Percentiles rank a stretch among this genome's conserved stretches.
These are phyloP conservation scores for Ogataea sp. DNA, from an alignment of 805 yeast species.

Conservation along the genomic window DNA sequence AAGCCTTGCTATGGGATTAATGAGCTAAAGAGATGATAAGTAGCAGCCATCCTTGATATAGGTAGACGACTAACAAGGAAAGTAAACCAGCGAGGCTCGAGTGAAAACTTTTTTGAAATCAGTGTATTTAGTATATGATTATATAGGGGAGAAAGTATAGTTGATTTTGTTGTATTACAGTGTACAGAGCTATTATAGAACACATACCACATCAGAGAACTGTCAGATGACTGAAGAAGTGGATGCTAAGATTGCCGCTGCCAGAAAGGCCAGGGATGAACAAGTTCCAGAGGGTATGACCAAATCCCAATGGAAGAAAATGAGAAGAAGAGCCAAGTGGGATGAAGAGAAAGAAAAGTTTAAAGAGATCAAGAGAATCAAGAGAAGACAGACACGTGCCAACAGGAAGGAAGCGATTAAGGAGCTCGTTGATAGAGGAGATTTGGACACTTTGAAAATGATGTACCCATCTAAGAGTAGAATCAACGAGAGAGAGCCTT, in stretches of 20 bases:
- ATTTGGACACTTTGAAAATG: slow-evolving; percentile 20
- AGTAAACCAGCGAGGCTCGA: background rate
- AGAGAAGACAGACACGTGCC: slow-evolving; percentile 36
- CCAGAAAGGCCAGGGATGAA: slow-evolving; percentile 1
- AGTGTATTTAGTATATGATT: no score
- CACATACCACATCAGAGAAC: no score
- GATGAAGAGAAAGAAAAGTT: slow-evolving; percentile 59
- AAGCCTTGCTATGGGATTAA: no score
- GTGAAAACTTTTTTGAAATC: background rate
- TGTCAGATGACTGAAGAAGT: background rate
- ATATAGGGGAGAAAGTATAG: no score
- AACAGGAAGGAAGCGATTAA: slow-evolving; percentile 21
- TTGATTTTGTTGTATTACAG: no score
- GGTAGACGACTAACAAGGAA: no score
- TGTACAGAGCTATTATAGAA: no score
- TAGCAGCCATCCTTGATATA: no score
- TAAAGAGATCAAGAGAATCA: slow-evolving; percentile 43
- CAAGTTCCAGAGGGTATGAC: slow-evolving; percentile 80
- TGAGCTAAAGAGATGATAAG: no score
- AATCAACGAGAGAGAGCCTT: slow-evolving; percentile 15
- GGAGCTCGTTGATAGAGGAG: slow-evolving; percentile 30
- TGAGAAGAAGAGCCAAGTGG: slow-evolving; percentile 44
- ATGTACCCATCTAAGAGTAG: slow-evolving; percentile 23
- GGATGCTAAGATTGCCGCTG: background rate
- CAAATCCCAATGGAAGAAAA: slow-evolving; percentile 75